Evolutionary conservation across 345 rosid genomes (phyloP).

Genomic region (Geranium rotundifolium): DNA sequence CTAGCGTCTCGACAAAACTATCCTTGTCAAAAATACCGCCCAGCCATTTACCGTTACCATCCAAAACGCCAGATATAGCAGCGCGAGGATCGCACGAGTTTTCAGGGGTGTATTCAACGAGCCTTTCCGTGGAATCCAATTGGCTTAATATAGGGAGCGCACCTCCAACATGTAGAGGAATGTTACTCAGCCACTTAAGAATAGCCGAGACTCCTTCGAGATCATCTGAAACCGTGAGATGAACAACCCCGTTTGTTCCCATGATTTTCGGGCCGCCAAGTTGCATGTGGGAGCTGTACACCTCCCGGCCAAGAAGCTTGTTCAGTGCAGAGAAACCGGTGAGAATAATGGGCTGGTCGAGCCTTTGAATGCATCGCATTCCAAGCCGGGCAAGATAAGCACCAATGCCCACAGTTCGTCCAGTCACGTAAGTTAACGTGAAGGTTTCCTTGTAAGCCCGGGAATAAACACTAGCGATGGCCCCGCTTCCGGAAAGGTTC

Average conservation of each 20-base stretch:
- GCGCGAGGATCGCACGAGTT: constrained; percentile 97
- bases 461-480: constrained; percentile 95
- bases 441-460: constrained; percentile 95
- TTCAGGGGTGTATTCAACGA: constrained; percentile 79
- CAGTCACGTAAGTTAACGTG: constrained; percentile 88
- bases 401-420: constrained; percentile 96
- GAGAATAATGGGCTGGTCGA: constrained; percentile 95
- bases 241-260: constrained; percentile 99
- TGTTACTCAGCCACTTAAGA: constrained; percentile 87
- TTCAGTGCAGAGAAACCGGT: constrained; percentile 97
- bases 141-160: constrained; percentile 59
- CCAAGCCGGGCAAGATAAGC: constrained; percentile 99
- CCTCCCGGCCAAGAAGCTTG: constrained; percentile 98
- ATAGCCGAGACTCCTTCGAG: constrained; percentile 91
- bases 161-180: constrained; percentile 75
- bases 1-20: constrained; percentile 84
- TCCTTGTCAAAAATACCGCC: constrained; percentile 95
- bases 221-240: constrained; percentile 93
- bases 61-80: constrained; percentile 62
- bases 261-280: constrained; percentile 99
- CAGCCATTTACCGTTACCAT: constrained; percentile 68
- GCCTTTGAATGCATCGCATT: constrained; percentile 97
- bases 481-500: constrained; percentile 94
- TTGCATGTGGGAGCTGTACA: constrained; percentile 99
- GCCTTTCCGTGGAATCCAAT: constrained; percentile 75